Evolutionary conservation across 495 filamentous ascomycete species (phyloP).

Genomic region (Penicillium malachiteum): DNA sequence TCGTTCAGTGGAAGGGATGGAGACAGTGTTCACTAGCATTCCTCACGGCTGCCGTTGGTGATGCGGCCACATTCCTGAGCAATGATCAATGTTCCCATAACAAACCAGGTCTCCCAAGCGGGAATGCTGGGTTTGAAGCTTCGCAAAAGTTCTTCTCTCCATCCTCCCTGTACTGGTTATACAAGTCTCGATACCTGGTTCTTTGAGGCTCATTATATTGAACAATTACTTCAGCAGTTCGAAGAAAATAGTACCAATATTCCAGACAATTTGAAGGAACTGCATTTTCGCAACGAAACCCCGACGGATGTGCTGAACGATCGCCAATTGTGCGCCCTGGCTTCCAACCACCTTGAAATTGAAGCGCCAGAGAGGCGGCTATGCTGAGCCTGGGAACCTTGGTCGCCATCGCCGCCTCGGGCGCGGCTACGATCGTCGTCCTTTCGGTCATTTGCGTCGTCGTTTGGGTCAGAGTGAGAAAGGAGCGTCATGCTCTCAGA

Average conservation of each 20-base stretch:
- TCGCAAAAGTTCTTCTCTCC: conserved; percentile 10
- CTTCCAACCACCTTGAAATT: neutral
- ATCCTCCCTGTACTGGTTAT: neutral
- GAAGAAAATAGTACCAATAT: too few species aligned
- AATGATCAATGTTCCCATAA: conserved; percentile 33
- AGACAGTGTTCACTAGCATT: conserved; percentile 36
- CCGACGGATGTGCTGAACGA: neutral
- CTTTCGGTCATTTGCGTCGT: conserved; percentile 33
- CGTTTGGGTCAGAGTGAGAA: conserved; percentile 41
- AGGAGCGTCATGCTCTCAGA: conserved; percentile 36
- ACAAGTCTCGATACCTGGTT: neutral
- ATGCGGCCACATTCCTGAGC: conserved; percentile 39
- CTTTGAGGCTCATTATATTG: neutral
- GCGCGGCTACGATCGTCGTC: conserved; percentile 40
- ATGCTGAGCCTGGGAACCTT: conserved; percentile 40
- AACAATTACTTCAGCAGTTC: neutral
- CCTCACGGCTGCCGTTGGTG: conserved; percentile 25
- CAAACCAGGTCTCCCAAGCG: conserved; percentile 24
- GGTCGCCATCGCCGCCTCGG: conserved; percentile 44
- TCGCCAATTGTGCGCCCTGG: conserved; percentile 1
- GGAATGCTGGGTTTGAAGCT: conserved; percentile 13
- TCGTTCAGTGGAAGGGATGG: conserved; percentile 6
- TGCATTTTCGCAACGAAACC: too few species aligned
- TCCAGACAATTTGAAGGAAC: too few species aligned
- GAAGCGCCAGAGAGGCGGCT: conserved; percentile 14